phyloP scores from a whole-genome alignment of 2,329 filamentous ascomycete species.

The Hymenoscyphus repandus region DNA sequence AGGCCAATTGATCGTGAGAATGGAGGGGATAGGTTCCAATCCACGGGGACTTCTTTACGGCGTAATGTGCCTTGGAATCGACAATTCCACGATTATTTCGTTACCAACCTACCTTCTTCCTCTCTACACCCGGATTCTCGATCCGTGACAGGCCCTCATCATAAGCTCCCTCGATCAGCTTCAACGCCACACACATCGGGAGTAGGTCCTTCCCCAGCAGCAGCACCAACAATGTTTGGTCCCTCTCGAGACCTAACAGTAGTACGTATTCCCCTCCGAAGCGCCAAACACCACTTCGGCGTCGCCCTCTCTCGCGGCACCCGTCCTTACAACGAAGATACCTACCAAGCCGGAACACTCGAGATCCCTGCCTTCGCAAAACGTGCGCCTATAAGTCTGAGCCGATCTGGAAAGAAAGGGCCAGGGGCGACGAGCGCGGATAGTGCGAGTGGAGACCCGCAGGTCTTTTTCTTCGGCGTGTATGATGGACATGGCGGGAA shows the following conservation, averaged over 20 bases:
- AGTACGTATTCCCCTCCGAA: slow-evolving; percentile 87
- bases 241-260: slow-evolving; percentile 76
- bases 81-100: slow-evolving; percentile 90
- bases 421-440: slow-evolving; percentile 66
- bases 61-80: slow-evolving; percentile 12
- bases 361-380: slow-evolving; percentile 90
- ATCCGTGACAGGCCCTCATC: slow-evolving; percentile 58
- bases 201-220: slow-evolving; percentile 49
- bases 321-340: slow-evolving; percentile 86
- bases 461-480: slow-evolving; percentile 95
- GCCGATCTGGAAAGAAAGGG: slow-evolving; percentile 15
- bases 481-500: slow-evolving; percentile 93
- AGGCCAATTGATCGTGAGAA: too few species aligned
- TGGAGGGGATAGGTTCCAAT: too few species aligned
- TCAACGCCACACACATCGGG: slow-evolving; percentile 69
- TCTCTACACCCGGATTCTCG: slow-evolving; percentile 85
- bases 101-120: slow-evolving; percentile 89
- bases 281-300: slow-evolving; percentile 95
- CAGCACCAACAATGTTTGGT: slow-evolving; percentile 55
- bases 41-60: neutral
- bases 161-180: slow-evolving; percentile 81
- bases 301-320: slow-evolving; percentile 73
- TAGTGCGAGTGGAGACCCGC: slow-evolving; percentile 79
- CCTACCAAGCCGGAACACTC: slow-evolving; percentile 89
- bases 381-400: slow-evolving; percentile 62